phyloP scores from a whole-genome alignment of 2,329 filamentous ascomycete species.

The Cladosporium colombiae region DNA sequence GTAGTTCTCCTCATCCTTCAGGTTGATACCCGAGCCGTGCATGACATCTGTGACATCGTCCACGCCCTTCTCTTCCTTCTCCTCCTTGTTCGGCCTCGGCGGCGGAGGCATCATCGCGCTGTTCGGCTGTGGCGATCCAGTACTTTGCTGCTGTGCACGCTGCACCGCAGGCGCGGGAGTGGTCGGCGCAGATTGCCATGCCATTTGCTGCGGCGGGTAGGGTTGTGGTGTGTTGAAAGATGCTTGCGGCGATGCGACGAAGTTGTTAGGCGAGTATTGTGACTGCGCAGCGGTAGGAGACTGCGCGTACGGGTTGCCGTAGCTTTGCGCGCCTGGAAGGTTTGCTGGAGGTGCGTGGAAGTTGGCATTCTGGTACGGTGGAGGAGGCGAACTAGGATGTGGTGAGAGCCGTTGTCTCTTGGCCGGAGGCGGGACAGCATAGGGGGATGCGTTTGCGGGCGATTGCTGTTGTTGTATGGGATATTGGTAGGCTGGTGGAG shows the following conservation, averaged over 20 bases:
- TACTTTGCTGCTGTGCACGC: constrained; percentile 18
- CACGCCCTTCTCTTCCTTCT: constrained; percentile 58
- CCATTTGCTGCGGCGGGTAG: constrained; percentile 28
- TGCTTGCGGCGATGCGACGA: constrained; percentile 30
- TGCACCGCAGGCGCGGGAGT: constrained; percentile 25
- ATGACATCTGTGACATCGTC: constrained; percentile 84
- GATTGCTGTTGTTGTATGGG: constrained; percentile 29
- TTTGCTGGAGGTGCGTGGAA: constrained; percentile 43
- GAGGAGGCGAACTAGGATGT: constrained; percentile 55
- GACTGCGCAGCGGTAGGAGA: constrained; percentile 32
- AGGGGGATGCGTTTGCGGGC: constrained; percentile 35
- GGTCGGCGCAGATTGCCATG: constrained; percentile 26
- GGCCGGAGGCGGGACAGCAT: constrained; percentile 63
- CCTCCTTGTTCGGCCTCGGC: constrained; percentile 57
- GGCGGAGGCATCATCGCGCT: constrained; percentile 59
- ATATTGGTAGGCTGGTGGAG: background rate
- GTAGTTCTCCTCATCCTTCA: constrained; percentile 82
- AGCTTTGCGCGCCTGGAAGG: constrained; percentile 41
- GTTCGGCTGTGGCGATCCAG: constrained; percentile 22
- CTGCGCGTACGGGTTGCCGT: constrained; percentile 42
- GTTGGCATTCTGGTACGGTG: constrained; percentile 49
- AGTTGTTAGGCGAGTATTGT: constrained; percentile 30
- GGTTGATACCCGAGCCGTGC: constrained; percentile 80
- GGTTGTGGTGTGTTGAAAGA: constrained; percentile 38
- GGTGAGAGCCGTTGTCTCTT: constrained; percentile 74